Percentiles rank a stretch among this genome's conserved stretches.
phyloP scores from a whole-genome alignment of 441 rosid species.

The Adansonia madagascariensis region DNA sequence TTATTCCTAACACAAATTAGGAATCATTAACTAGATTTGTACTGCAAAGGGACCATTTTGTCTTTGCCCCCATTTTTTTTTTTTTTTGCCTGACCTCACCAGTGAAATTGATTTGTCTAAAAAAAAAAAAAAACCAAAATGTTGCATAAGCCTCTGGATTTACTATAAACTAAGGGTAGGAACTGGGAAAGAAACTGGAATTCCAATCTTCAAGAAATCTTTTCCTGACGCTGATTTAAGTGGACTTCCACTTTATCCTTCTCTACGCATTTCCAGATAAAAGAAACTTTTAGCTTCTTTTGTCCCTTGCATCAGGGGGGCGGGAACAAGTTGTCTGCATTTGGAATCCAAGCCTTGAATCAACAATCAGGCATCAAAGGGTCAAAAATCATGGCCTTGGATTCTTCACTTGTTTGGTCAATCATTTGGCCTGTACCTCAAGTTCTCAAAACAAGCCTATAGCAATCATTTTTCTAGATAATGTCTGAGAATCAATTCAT shows the following conservation, averaged over 20 bases:
- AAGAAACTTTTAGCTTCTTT: not conserved
- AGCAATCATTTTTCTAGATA: not conserved
- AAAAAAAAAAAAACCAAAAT: not conserved
- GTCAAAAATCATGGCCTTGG: not conserved
- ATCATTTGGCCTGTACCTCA: not conserved
- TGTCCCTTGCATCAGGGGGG: not conserved
- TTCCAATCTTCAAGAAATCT: not conserved
- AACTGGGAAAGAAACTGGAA: not conserved
- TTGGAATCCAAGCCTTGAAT: not conserved
- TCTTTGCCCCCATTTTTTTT: not conserved
- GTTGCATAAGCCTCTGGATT: not conserved
- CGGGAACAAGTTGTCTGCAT: not conserved
- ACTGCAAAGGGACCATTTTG: not conserved
- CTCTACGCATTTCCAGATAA: not conserved
- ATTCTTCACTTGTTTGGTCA: not conserved
- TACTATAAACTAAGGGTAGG: not conserved
- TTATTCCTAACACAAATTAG: not conserved
- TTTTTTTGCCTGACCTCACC: no score
- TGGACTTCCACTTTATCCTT: not conserved
- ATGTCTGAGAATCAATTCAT: not conserved
- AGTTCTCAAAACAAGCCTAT: not conserved
- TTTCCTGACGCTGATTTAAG: not conserved
- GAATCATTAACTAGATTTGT: no score
- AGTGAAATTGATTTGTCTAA: no score
- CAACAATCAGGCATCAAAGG: not conserved